Conservation (phyloP, 2,329 filamentous ascomycete species). For the Apiospora rasikravindrae region DNA sequence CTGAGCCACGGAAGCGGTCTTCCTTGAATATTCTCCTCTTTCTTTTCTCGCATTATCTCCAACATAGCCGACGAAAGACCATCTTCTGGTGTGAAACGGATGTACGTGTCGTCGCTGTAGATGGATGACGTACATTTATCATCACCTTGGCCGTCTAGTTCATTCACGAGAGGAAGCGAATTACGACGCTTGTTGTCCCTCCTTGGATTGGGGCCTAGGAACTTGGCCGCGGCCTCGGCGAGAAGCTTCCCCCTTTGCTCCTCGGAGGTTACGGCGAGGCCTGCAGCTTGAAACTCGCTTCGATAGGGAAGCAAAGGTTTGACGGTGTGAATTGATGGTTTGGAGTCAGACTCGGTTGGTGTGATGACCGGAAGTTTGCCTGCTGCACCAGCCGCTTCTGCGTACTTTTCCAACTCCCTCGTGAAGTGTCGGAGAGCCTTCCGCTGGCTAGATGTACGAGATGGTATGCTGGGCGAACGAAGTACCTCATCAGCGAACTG, state of each 20-base stretch:
- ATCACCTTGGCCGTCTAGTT: constrained; percentile 28
- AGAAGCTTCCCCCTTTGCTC: constrained; percentile 43
- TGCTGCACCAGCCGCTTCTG: constrained; percentile 43
- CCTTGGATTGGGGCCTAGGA: not conserved
- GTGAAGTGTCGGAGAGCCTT: constrained; percentile 48
- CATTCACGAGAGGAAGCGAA: constrained; percentile 6
- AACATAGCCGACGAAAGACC: constrained; percentile 24
- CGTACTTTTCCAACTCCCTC: constrained; percentile 48
- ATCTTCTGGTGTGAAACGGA: constrained; percentile 32
- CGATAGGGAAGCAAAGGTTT: constrained; percentile 59
- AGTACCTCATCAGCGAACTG: constrained; percentile 22
- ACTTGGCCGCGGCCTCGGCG: not conserved
- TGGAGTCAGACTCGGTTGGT: constrained; percentile 47
- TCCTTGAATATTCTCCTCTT: not conserved
- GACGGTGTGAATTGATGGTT: constrained; percentile 55
- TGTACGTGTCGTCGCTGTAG: constrained; percentile 31
- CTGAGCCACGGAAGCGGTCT: constrained; percentile 33
- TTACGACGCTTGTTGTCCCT: not conserved
- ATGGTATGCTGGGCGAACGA: constrained; percentile 31
- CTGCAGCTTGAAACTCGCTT: constrained; percentile 57
- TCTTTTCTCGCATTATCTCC: constrained; percentile 20
- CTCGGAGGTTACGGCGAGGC: constrained; percentile 61
- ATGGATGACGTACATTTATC: constrained; percentile 23
- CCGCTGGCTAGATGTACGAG: constrained; percentile 50
- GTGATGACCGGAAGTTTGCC: constrained; percentile 46